Conservation (phyloP, 164 flowering plant species). For the Nelumbo lutea region DNA sequence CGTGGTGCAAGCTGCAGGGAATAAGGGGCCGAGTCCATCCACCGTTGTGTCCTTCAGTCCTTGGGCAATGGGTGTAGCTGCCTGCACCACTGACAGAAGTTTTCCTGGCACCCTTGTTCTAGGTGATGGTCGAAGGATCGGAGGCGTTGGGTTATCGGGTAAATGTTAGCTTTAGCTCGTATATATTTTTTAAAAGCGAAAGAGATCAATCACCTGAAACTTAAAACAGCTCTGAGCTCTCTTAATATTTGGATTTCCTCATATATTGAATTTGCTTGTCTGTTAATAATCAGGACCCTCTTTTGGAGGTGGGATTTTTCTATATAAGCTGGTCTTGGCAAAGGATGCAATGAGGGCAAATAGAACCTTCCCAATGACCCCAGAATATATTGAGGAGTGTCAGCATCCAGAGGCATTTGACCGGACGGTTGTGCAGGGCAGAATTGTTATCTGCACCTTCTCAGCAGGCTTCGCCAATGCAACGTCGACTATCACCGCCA, state of each 20-base stretch:
- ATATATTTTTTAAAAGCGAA: too few relatives aligned
- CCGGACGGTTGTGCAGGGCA: slow-evolving; percentile 47
- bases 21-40: slow-evolving; percentile 61
- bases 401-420: slow-evolving; percentile 78
- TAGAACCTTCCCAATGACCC: slow-evolving; percentile 50
- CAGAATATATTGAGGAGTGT: slow-evolving; percentile 71
- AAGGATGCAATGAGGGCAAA: slow-evolving; percentile 57
- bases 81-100: slow-evolving; percentile 57
- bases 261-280: background rate
- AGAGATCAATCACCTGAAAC: too few relatives aligned
- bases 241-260: too few relatives aligned
- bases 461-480: slow-evolving; percentile 68
- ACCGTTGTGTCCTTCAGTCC: slow-evolving; percentile 73
- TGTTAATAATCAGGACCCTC: slow-evolving; percentile 44
- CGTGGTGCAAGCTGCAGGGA: slow-evolving; percentile 88
- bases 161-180: background rate
- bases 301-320: slow-evolving; percentile 36
- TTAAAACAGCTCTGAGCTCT: too few relatives aligned
- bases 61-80: slow-evolving; percentile 74
- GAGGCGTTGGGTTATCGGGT: slow-evolving; percentile 86
- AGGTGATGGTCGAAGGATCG: slow-evolving; percentile 51
- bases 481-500: slow-evolving; percentile 52
- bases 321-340: slow-evolving; percentile 67
- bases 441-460: slow-evolving; percentile 75
- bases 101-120: slow-evolving; percentile 59